These are phyloP conservation scores for Excoecaria agallocha DNA, from an alignment of 345 rosid genomes.

Conservation along the genomic window DNA sequence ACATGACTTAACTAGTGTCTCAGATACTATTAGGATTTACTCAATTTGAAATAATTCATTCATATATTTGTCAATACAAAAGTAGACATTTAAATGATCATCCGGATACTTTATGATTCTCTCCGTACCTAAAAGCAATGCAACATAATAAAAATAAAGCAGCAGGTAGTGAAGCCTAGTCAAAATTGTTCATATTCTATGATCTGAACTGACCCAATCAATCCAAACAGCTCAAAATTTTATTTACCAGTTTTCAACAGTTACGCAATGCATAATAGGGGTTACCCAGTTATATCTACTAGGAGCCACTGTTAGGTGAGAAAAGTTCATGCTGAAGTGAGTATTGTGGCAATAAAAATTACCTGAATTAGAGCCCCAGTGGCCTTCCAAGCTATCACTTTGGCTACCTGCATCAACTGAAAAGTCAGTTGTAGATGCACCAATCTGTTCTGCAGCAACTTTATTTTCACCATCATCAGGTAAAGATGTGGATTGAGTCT, in stretches of 20 bases:
- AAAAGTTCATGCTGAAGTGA: not conserved
- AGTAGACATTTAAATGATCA: not conserved
- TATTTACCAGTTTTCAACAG: not conserved
- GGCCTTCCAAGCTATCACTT: slow-evolving; percentile 58
- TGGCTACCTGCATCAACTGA: slow-evolving; percentile 48
- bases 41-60: not conserved
- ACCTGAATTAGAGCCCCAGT: slow-evolving; percentile 72
- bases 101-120: not conserved
- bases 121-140: not conserved
- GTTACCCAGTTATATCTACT: not conserved
- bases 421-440: slow-evolving; percentile 28
- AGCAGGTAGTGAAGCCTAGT: not conserved
- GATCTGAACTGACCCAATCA: not conserved
- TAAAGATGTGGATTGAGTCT: slow-evolving; percentile 6
- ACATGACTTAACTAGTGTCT: not conserved
- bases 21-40: not conserved
- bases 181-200: not conserved
- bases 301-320: not conserved
- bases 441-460: slow-evolving; percentile 22
- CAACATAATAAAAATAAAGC: not conserved
- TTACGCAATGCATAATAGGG: not conserved
- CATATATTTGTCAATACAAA: not conserved
- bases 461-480: slow-evolving; percentile 28
- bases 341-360: not conserved
- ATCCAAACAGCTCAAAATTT: not conserved